Conservation (phyloP, 768 basidiomycete species). For the Suillus sp. region DNA sequence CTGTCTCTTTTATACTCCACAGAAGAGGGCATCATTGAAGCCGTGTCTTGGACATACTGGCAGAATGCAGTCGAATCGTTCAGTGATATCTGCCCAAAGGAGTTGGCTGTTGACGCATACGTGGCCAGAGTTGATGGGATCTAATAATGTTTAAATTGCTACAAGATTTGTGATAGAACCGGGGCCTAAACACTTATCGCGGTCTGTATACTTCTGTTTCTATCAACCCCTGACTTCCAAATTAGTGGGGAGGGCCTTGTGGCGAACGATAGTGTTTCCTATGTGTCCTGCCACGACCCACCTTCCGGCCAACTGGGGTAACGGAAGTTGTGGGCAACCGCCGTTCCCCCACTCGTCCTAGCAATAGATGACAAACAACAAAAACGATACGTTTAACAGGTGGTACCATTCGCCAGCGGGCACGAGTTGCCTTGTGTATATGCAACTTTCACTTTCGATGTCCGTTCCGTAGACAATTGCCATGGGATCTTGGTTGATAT, state of each 20-base stretch:
- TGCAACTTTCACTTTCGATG: too few relatives aligned
- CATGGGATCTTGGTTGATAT: too few relatives aligned
- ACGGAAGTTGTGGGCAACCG: background rate
- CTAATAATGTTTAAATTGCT: background rate
- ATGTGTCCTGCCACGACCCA: background rate
- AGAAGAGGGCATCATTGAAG: background rate
- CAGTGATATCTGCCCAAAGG: background rate
- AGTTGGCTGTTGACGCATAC: background rate
- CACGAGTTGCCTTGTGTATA: too few relatives aligned
- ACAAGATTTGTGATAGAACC: background rate
- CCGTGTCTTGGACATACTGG: background rate
- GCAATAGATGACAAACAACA: background rate
- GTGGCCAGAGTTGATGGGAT: background rate
- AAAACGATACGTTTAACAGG: too few relatives aligned
- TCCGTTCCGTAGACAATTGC: too few relatives aligned
- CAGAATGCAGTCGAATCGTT: background rate
- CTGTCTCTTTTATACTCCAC: background rate
- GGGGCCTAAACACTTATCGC: too few relatives aligned
- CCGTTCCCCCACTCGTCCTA: background rate
- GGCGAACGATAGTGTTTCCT: background rate
- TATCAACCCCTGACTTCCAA: too few relatives aligned
- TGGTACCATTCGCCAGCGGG: too few relatives aligned
- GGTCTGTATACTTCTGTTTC: too few relatives aligned
- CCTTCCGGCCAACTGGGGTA: background rate
- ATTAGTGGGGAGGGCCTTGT: background rate